These are phyloP conservation scores for Grosmannia serpens DNA, from an alignment of 2,329 filamentous ascomycete species.

Conservation along the genomic window DNA sequence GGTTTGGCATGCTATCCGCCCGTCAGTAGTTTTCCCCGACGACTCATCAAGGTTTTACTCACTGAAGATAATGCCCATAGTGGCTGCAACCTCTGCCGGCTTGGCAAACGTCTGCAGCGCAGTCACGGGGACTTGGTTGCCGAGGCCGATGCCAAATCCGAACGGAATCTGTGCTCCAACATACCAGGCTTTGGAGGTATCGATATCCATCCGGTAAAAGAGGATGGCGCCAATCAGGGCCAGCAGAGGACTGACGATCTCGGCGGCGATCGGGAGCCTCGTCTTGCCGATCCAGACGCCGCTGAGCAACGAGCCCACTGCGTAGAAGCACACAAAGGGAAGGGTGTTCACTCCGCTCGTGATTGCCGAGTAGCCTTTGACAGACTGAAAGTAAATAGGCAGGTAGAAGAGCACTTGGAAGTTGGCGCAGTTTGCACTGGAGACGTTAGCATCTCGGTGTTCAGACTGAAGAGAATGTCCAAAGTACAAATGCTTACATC, in stretches of 20 bases:
- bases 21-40: not conserved
- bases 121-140: not conserved
- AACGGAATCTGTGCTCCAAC: not conserved
- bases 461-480: not conserved
- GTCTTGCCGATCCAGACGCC: conserved; percentile 2
- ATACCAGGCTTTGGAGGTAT: not conserved
- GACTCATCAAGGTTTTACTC: not conserved
- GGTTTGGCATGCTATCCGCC: not conserved
- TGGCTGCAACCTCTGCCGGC: not conserved
- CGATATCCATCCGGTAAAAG: conserved; percentile 1
- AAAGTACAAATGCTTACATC: not conserved
- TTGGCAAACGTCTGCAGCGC: not conserved
- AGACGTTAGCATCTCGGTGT: not conserved
- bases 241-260: not conserved
- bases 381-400: conserved; percentile 1
- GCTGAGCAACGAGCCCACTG: not conserved
- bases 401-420: conserved; percentile 1
- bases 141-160: not conserved
- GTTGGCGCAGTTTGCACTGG: not conserved
- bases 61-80: not conserved
- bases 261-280: not conserved
- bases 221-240: not conserved
- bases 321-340: not conserved
- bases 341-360: not conserved
- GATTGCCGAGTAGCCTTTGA: not conserved